A percentile compares a stretch with the other conserved stretches of the same genome.
Conservation (phyloP, 1,284 basidiomycete genomes). For the Chalciporus sp. region DNA sequence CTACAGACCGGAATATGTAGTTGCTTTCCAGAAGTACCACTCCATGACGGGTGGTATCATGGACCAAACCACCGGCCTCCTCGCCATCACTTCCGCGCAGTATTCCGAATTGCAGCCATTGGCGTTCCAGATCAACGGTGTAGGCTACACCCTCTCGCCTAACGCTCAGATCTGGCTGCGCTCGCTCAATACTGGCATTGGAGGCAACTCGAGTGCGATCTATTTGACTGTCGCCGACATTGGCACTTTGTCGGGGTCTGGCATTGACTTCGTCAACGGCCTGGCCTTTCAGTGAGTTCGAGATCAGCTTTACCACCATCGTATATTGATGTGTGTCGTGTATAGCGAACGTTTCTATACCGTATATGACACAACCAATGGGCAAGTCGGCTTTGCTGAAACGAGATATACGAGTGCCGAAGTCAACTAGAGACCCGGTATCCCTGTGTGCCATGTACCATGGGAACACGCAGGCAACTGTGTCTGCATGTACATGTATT, state of each 20-base stretch:
- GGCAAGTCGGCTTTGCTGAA: conserved; percentile 45
- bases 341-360: conserved; percentile 48
- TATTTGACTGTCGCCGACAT: conserved; percentile 46
- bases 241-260: conserved; percentile 33
- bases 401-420: conserved; percentile 45
- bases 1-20: conserved; percentile 20
- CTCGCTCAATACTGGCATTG: conserved; percentile 42
- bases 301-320: not conserved
- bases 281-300: conserved; percentile 32
- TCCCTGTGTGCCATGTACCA: no score
- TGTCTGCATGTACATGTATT: no score
- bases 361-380: conserved; percentile 48
- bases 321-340: conserved; percentile 38
- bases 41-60: conserved; percentile 50
- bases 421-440: conserved; percentile 11
- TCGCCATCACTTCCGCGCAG: conserved; percentile 41
- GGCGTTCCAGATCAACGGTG: conserved; percentile 41
- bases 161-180: conserved; percentile 34
- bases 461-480: no score
- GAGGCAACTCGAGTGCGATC: conserved; percentile 41
- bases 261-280: conserved; percentile 37
- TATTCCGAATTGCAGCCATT: conserved; percentile 41
- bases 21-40: conserved; percentile 55
- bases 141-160: conserved; percentile 43
- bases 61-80: conserved; percentile 47